These are phyloP conservation scores for Boechera divaricarpa DNA, from an alignment of 345 rosid genomes.

Conservation along the genomic window DNA sequence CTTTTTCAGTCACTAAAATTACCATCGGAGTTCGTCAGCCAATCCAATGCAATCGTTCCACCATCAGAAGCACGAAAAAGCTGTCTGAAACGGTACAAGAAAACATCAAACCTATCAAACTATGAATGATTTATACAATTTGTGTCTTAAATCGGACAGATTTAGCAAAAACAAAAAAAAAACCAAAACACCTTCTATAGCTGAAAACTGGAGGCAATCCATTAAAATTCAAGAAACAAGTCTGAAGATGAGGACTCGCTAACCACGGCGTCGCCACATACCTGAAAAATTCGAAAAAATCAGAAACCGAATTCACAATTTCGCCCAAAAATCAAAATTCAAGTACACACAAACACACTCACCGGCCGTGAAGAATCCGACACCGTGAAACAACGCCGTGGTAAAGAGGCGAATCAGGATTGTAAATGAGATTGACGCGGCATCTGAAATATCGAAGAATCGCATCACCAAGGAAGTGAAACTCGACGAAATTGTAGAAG, in stretches of 20 bases:
- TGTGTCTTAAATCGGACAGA: neutral
- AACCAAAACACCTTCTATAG: constrained; percentile 62
- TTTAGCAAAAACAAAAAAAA: too few species aligned
- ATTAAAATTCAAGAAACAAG: constrained; percentile 62
- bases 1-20: neutral
- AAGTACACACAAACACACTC: neutral
- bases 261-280: constrained; percentile 83
- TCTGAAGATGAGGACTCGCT: constrained; percentile 89
- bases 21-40: constrained; percentile 76
- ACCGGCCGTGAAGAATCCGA: constrained; percentile 74
- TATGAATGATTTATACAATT: neutral
- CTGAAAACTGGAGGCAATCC: constrained; percentile 80
- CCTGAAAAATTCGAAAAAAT: constrained; percentile 34
- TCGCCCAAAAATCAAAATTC: neutral
- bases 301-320: neutral
- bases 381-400: constrained; percentile 70
- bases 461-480: constrained; percentile 70
- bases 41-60: constrained; percentile 89
- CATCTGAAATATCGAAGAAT: constrained; percentile 53
- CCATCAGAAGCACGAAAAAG: constrained; percentile 80
- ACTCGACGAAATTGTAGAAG: constrained; percentile 70
- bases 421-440: constrained; percentile 52
- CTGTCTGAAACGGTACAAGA: constrained; percentile 50
- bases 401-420: constrained; percentile 58
- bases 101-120: neutral